A percentile compares a stretch with the other conserved stretches of the same genome.
These are phyloP conservation scores for Sergeia podlipaevii DNA, from an alignment of 208 protist genomes.

Conservation along the genomic window DNA sequence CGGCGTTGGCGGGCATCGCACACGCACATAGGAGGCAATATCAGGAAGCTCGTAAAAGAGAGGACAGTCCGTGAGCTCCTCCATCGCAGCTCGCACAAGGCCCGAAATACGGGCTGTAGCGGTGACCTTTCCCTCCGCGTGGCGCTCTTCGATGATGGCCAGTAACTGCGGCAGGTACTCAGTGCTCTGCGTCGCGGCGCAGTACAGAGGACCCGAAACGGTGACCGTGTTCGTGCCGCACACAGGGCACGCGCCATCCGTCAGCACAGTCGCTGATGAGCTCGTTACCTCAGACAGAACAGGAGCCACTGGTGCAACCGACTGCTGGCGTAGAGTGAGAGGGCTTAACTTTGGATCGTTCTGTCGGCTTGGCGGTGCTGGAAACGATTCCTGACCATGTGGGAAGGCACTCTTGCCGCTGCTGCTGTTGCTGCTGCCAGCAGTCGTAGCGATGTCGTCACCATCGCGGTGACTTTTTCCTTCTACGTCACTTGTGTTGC, in stretches of 20 bases:
- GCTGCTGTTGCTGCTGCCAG: slow-evolving; percentile 1
- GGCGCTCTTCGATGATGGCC: slow-evolving; percentile 59
- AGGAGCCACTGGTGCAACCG: neutral
- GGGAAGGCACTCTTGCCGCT: slow-evolving; percentile 1
- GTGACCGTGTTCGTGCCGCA: slow-evolving; percentile 69
- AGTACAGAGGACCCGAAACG: slow-evolving; percentile 94
- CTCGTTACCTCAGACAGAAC: neutral
- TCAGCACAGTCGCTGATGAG: neutral
- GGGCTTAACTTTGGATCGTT: slow-evolving; percentile 41
- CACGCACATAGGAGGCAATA: slow-evolving; percentile 69
- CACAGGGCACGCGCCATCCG: slow-evolving; percentile 46
- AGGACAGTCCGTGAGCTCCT: slow-evolving; percentile 88
- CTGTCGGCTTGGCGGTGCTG: slow-evolving; percentile 30
- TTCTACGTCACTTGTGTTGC: no score
- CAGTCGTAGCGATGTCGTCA: neutral
- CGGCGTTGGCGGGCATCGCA: slow-evolving; percentile 73
- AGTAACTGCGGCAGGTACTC: slow-evolving; percentile 77
- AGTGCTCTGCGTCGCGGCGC: slow-evolving; percentile 81
- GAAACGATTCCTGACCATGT: slow-evolving; percentile 43
- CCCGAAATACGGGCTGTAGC: slow-evolving; percentile 73
- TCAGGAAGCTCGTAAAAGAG: slow-evolving; percentile 83
- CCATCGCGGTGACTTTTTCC: no score
- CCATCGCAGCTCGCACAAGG: slow-evolving; percentile 69
- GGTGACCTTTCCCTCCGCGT: slow-evolving; percentile 44
- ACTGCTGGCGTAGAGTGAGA: slow-evolving; percentile 18